Conservation (phyloP, 148 eudicot genomes). For the Arbutus unedo region DNA sequence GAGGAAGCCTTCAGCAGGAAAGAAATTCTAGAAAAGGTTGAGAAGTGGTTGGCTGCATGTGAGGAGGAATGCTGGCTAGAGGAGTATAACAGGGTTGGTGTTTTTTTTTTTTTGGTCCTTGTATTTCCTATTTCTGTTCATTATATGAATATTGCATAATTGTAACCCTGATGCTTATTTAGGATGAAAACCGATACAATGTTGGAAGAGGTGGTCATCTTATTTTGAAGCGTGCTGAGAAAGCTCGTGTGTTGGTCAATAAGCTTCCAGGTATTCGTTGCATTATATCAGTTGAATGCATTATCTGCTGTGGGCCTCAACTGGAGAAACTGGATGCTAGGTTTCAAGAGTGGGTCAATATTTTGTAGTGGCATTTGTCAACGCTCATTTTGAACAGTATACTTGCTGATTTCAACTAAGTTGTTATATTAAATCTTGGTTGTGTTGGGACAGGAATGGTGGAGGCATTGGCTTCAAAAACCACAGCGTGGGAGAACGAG, state of each 20-base stretch:
- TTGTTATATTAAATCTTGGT: slow-evolving; percentile 9
- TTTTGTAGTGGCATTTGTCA: neutral
- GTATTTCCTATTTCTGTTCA: neutral
- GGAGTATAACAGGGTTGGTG: slow-evolving; percentile 74
- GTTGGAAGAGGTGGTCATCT: slow-evolving; percentile 95
- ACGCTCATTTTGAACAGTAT: neutral
- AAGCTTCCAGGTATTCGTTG: slow-evolving; percentile 79
- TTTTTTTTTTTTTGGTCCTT: slow-evolving; percentile 10
- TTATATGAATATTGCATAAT: neutral
- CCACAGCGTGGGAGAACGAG: slow-evolving; percentile 75
- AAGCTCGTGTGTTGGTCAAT: slow-evolving; percentile 78
- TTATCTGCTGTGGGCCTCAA: neutral
- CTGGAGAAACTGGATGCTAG: neutral
- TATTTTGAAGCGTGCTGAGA: slow-evolving; percentile 93
- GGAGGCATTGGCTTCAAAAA: slow-evolving; percentile 64
- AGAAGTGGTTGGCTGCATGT: slow-evolving; percentile 90
- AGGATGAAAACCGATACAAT: slow-evolving; percentile 97
- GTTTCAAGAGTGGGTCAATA: neutral
- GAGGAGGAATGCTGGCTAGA: slow-evolving; percentile 99
- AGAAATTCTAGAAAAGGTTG: slow-evolving; percentile 86
- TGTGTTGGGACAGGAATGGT: slow-evolving; percentile 63
- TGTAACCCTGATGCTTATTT: slow-evolving; percentile 21
- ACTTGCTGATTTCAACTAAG: neutral
- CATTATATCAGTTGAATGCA: neutral
- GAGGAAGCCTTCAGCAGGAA: slow-evolving; percentile 92